Base-by-base conservation (phyloP, 192 early-diverging fungal genomes). In the Dissophora ornata region DNA sequence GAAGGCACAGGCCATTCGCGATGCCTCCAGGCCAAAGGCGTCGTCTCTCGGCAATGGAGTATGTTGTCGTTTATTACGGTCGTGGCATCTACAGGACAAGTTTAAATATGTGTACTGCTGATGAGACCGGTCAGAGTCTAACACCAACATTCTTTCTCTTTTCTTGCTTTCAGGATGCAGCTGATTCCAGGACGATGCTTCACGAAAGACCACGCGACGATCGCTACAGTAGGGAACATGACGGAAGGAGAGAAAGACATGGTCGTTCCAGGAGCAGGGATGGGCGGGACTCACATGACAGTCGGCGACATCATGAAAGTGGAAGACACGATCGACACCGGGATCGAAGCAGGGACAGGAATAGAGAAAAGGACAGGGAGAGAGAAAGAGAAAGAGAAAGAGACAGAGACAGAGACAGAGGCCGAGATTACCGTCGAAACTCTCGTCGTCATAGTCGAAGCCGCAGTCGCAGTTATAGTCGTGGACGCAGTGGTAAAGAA, bases 361-460 rank as follows among this genome's bases (percentile, higher is more conserved):
- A 29, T 22, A 34, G 41, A 12, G 38, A 51, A 22, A 47, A 32
- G 21, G 2, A 53, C 19, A 48, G 53, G 16, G 63, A 56, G 7
- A 38, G 36, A 45, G 11, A 66, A 38, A 19, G 54, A 19, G 44
- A 29, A 12, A 34, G 41, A 12, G 38, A 51, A 22, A 47, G 46
- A 33, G 2, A 53, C 19, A 48, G 53, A 18, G 63, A 56, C 36
- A 38, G 36, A 45, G 44, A 45, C 18, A 6, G 44, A 9, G 4
- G n/a, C 45, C 50, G 46, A 32, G 62, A 61, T 47, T 48, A 58
- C 8, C 62, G 57, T n/a, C 21, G 49, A 61, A 53, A 49, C 24
- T 57, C 68, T 67, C 77, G 80, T 52, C 74, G 59, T 18, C 68
- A 70, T 11, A 71, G 59, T 18, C 68, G 74, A 7, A 71, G 59